Percentiles rank a stretch among this genome's conserved stretches.
These are phyloP conservation scores for Arabidopsis suecica DNA, from an alignment of 345 rosid species.

Conservation along the genomic window DNA sequence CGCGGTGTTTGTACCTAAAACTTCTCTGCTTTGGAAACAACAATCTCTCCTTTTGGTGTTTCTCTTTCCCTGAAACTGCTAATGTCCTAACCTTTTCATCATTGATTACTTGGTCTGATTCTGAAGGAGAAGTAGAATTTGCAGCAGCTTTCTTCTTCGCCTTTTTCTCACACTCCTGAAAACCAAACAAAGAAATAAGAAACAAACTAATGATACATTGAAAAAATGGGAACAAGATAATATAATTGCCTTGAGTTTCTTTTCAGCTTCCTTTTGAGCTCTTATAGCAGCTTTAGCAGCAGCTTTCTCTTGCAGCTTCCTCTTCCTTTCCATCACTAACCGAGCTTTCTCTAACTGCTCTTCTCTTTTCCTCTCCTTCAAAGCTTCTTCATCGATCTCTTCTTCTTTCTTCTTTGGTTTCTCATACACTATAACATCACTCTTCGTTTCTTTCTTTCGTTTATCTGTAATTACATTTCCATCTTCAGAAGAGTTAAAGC, in stretches of 20 bases:
- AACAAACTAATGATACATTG: neutral
- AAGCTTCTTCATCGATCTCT: conserved; percentile 66
- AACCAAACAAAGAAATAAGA: conserved; percentile 15
- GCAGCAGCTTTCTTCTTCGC: conserved; percentile 76
- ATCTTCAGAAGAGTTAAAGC: conserved; percentile 55
- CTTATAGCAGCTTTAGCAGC: conserved; percentile 86
- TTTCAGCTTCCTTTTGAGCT: conserved; percentile 95
- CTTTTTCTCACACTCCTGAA: conserved; percentile 91
- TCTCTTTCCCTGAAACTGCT: conserved; percentile 47
- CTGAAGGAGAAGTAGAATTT: conserved; percentile 43
- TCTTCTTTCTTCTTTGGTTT: conserved; percentile 48
- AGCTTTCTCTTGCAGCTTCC: conserved; percentile 83
- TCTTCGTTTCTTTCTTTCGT: conserved; percentile 53
- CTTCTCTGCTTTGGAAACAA: conserved; percentile 53
- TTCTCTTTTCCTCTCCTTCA: conserved; percentile 84
- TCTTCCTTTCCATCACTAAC: conserved; percentile 93
- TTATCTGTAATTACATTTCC: conserved; percentile 39
- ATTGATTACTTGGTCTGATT: conserved; percentile 50
- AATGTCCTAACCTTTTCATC: conserved; percentile 56
- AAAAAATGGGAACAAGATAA: neutral
- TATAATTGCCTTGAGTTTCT: conserved; percentile 74
- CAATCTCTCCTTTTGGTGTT: conserved; percentile 44
- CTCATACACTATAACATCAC: conserved; percentile 41
- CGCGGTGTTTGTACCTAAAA: conserved; percentile 55
- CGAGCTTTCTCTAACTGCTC: conserved; percentile 85